Conservation (phyloP, 1,139 yeast genomes). For the Blastobotrys persicus region DNA sequence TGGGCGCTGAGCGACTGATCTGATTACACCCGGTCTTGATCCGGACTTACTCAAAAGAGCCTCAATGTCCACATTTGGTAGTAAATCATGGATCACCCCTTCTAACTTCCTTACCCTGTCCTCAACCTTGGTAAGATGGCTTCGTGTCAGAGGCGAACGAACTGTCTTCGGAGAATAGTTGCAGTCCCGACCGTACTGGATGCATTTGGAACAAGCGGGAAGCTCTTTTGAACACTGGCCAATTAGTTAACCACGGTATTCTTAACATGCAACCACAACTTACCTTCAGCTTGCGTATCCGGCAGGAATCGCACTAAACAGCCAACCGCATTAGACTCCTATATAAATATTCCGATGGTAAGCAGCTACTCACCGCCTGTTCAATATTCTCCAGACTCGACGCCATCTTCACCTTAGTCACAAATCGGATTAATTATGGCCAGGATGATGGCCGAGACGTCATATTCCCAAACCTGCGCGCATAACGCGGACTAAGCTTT, state of each 20-base stretch:
- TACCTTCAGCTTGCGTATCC: conserved; percentile 46
- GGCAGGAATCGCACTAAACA: conserved; percentile 48
- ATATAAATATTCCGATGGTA: not conserved
- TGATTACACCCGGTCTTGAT: not conserved
- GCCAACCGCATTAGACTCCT: not conserved
- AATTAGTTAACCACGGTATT: not conserved
- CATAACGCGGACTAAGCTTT: not conserved
- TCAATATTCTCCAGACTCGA: conserved; percentile 24
- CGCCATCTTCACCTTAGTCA: not conserved
- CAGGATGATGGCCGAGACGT: not conserved
- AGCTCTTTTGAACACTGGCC: conserved; percentile 57
- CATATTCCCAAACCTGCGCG: not conserved
- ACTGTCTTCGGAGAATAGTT: conserved; percentile 73
- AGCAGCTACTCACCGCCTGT: conserved; percentile 29
- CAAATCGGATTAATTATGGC: conserved; percentile 2
- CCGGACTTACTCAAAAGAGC: conserved; percentile 29
- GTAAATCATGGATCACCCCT: conserved; percentile 45
- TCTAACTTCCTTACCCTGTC: conserved; percentile 57
- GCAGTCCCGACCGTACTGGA: conserved; percentile 70
- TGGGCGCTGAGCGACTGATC: conserved; percentile 2
- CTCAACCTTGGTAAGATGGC: conserved; percentile 66
- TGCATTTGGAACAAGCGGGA: conserved; percentile 77
- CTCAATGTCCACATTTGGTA: conserved; percentile 47
- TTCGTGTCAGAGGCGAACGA: conserved; percentile 78
- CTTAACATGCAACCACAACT: conserved; percentile 5